Percentiles rank a stretch among this genome's conserved stretches.
Conservation (phyloP, 139 green algal genomes). For the Chlorella sp. region DNA sequence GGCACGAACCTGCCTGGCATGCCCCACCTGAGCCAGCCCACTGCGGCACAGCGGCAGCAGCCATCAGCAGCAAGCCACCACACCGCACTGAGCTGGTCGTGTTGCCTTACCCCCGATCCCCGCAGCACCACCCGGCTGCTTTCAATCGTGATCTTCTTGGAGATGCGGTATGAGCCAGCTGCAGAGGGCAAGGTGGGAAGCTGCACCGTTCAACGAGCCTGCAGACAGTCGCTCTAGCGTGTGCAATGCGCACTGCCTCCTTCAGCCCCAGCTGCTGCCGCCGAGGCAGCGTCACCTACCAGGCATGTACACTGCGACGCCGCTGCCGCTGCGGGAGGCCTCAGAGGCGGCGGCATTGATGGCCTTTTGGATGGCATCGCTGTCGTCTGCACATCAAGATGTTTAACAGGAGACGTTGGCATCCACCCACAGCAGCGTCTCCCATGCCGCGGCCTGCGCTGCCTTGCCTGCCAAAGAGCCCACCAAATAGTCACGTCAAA, state of each 20-base stretch:
- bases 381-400: background rate
- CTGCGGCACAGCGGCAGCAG: background rate
- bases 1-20: too few relatives aligned
- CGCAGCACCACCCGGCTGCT: constrained; percentile 11
- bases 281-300: background rate
- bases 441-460: too few relatives aligned
- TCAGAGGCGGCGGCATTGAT: background rate
- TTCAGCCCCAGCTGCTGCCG: too few relatives aligned
- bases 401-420: too few relatives aligned
- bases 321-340: background rate
- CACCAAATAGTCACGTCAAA: too few relatives aligned
- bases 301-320: constrained; percentile 14
- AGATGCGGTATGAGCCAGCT: background rate
- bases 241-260: too few relatives aligned
- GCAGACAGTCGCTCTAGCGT: too few relatives aligned
- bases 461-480: too few relatives aligned
- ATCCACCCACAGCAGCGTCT: too few relatives aligned
- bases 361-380: background rate
- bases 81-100: background rate
- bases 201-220: too few relatives aligned
- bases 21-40: too few relatives aligned
- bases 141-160: background rate
- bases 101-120: background rate
- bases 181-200: too few relatives aligned
- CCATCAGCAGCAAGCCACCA: background rate